Percentiles rank a stretch among this genome's conserved stretches.
Conservation (phyloP, 257 asterid genomes). For the Agastache rugosa region DNA sequence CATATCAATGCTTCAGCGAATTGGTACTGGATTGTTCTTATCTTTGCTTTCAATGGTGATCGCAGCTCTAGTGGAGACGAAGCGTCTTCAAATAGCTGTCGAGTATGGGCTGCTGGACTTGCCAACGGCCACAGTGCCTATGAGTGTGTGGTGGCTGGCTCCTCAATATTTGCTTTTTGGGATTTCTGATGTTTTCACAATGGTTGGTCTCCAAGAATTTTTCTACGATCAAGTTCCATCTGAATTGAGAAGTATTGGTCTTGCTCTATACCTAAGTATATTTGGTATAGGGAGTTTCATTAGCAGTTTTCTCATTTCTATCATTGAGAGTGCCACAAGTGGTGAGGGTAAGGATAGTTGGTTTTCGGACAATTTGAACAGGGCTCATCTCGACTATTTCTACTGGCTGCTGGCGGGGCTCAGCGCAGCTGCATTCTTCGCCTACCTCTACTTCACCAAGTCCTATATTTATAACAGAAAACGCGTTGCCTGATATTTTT, state of each 20-base stretch:
- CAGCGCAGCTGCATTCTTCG: constrained; percentile 39
- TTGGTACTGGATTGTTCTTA: constrained; percentile 54
- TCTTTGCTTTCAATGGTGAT: constrained; percentile 49
- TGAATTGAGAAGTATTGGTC: constrained; percentile 60
- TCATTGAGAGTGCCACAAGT: constrained; percentile 49
- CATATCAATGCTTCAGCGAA: constrained; percentile 61
- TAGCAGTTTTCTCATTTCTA: constrained; percentile 63
- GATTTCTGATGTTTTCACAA: constrained; percentile 54
- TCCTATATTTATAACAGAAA: constrained; percentile 47
- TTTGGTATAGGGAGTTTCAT: constrained; percentile 65
- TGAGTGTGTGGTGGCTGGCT: constrained; percentile 75
- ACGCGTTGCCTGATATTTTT: constrained; percentile 19
- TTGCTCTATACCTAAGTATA: constrained; percentile 59
- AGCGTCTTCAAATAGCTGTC: constrained; percentile 51
- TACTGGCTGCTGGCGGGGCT: constrained; percentile 66
- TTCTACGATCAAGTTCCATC: constrained; percentile 71
- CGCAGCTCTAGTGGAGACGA: constrained; percentile 62
- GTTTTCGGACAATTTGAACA: constrained; percentile 67
- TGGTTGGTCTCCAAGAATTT: constrained; percentile 71
- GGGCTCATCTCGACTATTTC: constrained; percentile 73
- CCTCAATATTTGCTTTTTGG: constrained; percentile 63
- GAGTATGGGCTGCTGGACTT: constrained; percentile 48
- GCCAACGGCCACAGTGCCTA: constrained; percentile 55
- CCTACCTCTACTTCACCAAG: constrained; percentile 48
- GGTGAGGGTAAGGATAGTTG: constrained; percentile 52